Evolutionary conservation across 2,329 filamentous ascomycete genomes (phyloP).

Genomic region (Aspergillus chevalieri): DNA sequence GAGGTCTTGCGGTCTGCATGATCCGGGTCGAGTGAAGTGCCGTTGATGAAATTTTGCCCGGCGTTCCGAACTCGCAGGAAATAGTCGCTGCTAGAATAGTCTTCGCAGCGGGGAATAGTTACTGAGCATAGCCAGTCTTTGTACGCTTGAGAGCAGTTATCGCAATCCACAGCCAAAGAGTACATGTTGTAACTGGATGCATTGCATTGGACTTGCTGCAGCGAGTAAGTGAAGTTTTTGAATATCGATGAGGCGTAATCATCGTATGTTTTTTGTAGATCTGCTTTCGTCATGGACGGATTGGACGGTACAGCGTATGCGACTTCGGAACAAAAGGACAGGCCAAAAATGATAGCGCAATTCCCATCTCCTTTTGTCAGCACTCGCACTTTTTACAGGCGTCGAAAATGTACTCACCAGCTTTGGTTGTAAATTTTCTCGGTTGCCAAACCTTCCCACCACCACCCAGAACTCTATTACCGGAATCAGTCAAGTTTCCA

Average conservation of each 20-base stretch:
- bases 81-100: slow-evolving; percentile 57
- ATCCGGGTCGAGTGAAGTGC: slow-evolving; percentile 46
- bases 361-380: not conserved
- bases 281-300: slow-evolving; percentile 54
- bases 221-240: slow-evolving; percentile 69
- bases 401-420: slow-evolving; percentile 50
- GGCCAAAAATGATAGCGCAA: not conserved
- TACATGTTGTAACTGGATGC: slow-evolving; percentile 67
- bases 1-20: slow-evolving; percentile 28
- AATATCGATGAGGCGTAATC: slow-evolving; percentile 63
- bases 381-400: not conserved
- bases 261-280: slow-evolving; percentile 71
- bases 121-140: slow-evolving; percentile 94
- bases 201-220: slow-evolving; percentile 82
- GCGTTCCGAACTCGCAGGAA: slow-evolving; percentile 67
- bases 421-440: slow-evolving; percentile 71
- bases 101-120: slow-evolving; percentile 84
- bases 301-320: slow-evolving; percentile 90
- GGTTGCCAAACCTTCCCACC: slow-evolving; percentile 69
- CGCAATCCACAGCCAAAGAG: slow-evolving; percentile 71
- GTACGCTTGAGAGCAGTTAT: slow-evolving; percentile 72
- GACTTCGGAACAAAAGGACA: slow-evolving; percentile 45
- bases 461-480: slow-evolving; percentile 55
- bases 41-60: slow-evolving; percentile 63
- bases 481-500: slow-evolving; percentile 50